Evolutionary conservation across 2,329 filamentous ascomycete species (phyloP).

Genomic region (Xylaria multiplex): DNA sequence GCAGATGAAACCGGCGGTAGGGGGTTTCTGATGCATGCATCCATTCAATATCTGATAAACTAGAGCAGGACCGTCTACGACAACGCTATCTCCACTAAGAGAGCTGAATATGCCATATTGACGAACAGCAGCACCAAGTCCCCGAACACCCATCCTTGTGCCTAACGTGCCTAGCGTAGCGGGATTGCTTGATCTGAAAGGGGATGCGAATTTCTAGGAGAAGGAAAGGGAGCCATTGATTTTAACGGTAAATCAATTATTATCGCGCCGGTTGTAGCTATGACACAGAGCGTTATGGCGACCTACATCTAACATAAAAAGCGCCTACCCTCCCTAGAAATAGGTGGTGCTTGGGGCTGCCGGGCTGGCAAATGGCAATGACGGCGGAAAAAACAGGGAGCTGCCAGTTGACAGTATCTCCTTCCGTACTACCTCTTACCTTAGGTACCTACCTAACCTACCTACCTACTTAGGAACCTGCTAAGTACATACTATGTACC

Average conservation of each 20-base stretch:
- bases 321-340: no score
- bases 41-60: constrained; percentile 77
- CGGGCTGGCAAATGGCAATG: not conserved
- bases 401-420: constrained; percentile 1
- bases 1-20: constrained; percentile 58
- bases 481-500: no score
- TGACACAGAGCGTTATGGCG: no score
- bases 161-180: no score
- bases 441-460: not conserved
- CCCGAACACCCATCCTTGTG: constrained; percentile 67
- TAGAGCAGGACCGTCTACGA: constrained; percentile 82
- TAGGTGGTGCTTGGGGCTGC: not conserved
- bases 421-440: no score
- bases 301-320: no score
- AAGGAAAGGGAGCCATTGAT: not conserved
- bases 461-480: not conserved
- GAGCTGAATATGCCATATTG: constrained; percentile 59
- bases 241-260: not conserved
- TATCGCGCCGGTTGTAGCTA: no score
- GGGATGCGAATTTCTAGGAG: not conserved
- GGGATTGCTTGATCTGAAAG: constrained; percentile 3
- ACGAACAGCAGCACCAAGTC: constrained; percentile 63
- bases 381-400: no score
- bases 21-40: constrained; percentile 56
- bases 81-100: constrained; percentile 56